These are phyloP conservation scores for Wallacemonas rigidus DNA, from an alignment of 208 protist genomes.

Conservation along the genomic window DNA sequence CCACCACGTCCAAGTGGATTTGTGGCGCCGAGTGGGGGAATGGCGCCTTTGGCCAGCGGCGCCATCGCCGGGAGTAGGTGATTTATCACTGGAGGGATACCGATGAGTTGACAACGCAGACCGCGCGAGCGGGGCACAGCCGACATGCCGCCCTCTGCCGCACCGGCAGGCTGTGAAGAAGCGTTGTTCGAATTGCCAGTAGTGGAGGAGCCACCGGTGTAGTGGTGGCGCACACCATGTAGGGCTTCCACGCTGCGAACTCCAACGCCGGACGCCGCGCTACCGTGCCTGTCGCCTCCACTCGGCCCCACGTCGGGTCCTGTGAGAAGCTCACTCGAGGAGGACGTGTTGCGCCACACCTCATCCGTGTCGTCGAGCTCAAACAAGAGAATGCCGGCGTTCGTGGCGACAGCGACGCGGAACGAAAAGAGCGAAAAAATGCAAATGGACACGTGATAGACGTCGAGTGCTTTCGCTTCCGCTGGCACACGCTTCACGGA, in stretches of 20 bases:
- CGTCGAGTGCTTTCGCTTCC: neutral
- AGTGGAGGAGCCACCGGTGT: no score
- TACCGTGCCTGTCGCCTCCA: neutral
- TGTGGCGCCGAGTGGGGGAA: neutral
- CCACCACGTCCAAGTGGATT: conserved; percentile 12
- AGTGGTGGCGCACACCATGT: neutral
- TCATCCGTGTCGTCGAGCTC: conserved; percentile 49
- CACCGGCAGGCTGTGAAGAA: neutral
- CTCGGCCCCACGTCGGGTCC: conserved; percentile 6
- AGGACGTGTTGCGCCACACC: conserved; percentile 32
- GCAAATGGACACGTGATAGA: conserved; percentile 46
- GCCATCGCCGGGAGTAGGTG: conserved; percentile 9
- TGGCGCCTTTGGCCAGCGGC: conserved; percentile 11
- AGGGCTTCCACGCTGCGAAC: conserved; percentile 7
- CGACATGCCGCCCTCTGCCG: neutral
- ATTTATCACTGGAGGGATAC: conserved; percentile 6
- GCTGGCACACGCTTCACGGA: neutral
- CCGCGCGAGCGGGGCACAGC: neutral
- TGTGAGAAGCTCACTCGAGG: conserved; percentile 16
- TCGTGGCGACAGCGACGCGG: conserved; percentile 51
- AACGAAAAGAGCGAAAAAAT: conserved; percentile 43
- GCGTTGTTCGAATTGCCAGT: neutral
- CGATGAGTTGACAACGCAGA: conserved; percentile 9
- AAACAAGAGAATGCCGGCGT: conserved; percentile 37
- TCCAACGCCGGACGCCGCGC: neutral